A percentile compares a stretch with the other conserved stretches of the same genome.
These are phyloP conservation scores for Eurotiales sp. DNA, from an alignment of 2,329 filamentous ascomycete species.

Conservation along the genomic window DNA sequence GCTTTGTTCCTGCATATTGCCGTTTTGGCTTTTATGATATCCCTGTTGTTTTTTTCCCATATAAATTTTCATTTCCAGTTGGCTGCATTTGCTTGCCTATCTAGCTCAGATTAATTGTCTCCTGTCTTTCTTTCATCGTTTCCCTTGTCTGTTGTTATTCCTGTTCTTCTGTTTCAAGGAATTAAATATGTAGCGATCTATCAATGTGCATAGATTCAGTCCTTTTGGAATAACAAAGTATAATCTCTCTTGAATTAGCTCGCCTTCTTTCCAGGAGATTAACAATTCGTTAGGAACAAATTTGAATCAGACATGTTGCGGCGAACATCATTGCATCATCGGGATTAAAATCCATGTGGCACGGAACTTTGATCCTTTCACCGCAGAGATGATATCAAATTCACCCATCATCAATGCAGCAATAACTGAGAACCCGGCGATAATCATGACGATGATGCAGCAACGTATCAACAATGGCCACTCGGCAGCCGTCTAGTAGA, in stretches of 20 bases:
- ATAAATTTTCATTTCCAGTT: conserved; percentile 3
- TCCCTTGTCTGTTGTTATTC: neutral
- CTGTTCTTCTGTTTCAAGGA: neutral
- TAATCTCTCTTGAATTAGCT: neutral
- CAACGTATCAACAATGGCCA: too few relatives aligned
- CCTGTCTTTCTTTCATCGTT: neutral
- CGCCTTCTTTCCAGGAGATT: too few relatives aligned
- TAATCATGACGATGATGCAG: too few relatives aligned
- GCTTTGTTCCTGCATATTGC: conserved; percentile 22
- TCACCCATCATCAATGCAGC: neutral
- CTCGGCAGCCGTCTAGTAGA: too few relatives aligned
- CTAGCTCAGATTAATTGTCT: too few relatives aligned
- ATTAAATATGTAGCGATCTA: conserved; percentile 1
- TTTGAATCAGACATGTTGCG: too few relatives aligned
- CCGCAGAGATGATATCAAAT: too few relatives aligned
- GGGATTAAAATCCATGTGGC: conserved; percentile 6
- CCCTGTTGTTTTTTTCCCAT: conserved; percentile 37
- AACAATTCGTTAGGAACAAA: neutral
- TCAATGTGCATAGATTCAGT: conserved; percentile 1
- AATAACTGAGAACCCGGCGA: neutral
- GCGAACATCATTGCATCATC: too few relatives aligned
- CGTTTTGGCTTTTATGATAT: conserved; percentile 38
- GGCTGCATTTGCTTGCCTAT: too few relatives aligned
- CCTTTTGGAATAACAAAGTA: neutral
- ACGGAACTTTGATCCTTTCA: conserved; percentile 10